Conservation (phyloP, 1,284 basidiomycete species). For the Ustilago lituana region DNA sequence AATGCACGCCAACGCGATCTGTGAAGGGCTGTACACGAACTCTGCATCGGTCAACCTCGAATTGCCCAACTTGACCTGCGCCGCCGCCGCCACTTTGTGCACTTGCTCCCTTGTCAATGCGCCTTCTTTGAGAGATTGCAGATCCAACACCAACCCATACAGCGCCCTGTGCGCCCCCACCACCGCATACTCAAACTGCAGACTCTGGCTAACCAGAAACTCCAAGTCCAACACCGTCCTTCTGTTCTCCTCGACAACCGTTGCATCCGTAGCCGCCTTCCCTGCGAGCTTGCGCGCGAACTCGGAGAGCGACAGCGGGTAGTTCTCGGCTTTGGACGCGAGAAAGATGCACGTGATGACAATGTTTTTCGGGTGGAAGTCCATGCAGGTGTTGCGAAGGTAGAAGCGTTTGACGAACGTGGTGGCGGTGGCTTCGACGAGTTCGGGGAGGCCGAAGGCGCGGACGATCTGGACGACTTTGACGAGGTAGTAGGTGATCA, state of each 20-base stretch:
- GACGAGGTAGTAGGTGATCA: slow-evolving; percentile 87
- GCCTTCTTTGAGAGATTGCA: slow-evolving; percentile 74
- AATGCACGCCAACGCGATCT: slow-evolving; percentile 88
- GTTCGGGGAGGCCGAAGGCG: slow-evolving; percentile 86
- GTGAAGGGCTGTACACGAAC: slow-evolving; percentile 88
- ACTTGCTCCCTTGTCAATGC: slow-evolving; percentile 31
- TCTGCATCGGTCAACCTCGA: slow-evolving; percentile 90
- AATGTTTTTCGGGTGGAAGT: slow-evolving; percentile 97
- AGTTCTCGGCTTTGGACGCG: slow-evolving; percentile 95
- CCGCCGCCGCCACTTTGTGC: slow-evolving; percentile 31
- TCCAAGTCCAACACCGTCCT: slow-evolving; percentile 90
- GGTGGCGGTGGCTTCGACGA: slow-evolving; percentile 90
- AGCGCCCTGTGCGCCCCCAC: slow-evolving; percentile 89
- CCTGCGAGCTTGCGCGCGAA: slow-evolving; percentile 72
- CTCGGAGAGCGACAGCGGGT: slow-evolving; percentile 82
- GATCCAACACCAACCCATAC: slow-evolving; percentile 88
- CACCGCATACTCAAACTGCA: slow-evolving; percentile 90
- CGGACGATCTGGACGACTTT: slow-evolving; percentile 86
- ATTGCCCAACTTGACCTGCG: slow-evolving; percentile 58
- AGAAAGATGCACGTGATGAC: slow-evolving; percentile 90
- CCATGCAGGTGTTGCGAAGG: slow-evolving; percentile 96
- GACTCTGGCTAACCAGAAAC: slow-evolving; percentile 91
- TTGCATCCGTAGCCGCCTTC: slow-evolving; percentile 75
- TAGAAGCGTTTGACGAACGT: slow-evolving; percentile 96
- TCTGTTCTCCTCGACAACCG: slow-evolving; percentile 73